A percentile compares a stretch with the other conserved stretches of the same genome.
phyloP scores from a whole-genome alignment of 129 eudicot species.

The Ambrosia artemisiifolia region DNA sequence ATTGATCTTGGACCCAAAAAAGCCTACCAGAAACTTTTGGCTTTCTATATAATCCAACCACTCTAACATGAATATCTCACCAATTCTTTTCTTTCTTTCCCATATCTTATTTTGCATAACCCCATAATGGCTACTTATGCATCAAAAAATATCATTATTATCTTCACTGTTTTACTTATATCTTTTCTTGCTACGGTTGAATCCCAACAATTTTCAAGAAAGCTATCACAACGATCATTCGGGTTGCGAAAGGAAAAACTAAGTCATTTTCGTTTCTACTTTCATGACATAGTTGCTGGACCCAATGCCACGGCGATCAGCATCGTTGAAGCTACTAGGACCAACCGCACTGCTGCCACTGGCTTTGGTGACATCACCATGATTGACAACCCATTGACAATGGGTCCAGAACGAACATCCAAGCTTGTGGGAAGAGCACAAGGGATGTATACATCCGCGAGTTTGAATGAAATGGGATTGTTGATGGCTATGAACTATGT shows the following conservation, averaged over 20 bases:
- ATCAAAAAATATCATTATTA: not conserved
- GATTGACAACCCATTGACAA: constrained; percentile 53
- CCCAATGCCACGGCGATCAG: constrained; percentile 27
- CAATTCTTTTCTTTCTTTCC: not conserved
- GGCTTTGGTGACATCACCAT: constrained; percentile 38
- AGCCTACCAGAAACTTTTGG: constrained; percentile 7
- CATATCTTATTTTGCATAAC: not conserved
- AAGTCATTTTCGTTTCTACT: constrained; percentile 47
- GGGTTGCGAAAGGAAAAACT: constrained; percentile 38
- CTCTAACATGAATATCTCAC: constrained; percentile 6
- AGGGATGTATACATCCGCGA: constrained; percentile 46
- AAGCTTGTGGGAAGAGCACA: constrained; percentile 48
- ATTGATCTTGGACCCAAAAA: constrained; percentile 5
- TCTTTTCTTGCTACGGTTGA: constrained; percentile 12
- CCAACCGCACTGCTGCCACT: constrained; percentile 36
- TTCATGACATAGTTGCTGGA: constrained; percentile 48
- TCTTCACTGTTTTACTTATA: constrained; percentile 2
- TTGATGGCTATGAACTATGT: constrained; percentile 43
- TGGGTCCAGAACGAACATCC: constrained; percentile 39
- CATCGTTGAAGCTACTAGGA: constrained; percentile 32
- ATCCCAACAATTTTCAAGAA: constrained; percentile 30
- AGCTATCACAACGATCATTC: constrained; percentile 22
- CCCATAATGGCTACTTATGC: constrained; percentile 15
- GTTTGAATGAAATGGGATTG: constrained; percentile 26
- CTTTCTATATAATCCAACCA: constrained; percentile 12